phyloP scores from a whole-genome alignment of 75 land plant species.

The Cunninghamia lanceolata region DNA sequence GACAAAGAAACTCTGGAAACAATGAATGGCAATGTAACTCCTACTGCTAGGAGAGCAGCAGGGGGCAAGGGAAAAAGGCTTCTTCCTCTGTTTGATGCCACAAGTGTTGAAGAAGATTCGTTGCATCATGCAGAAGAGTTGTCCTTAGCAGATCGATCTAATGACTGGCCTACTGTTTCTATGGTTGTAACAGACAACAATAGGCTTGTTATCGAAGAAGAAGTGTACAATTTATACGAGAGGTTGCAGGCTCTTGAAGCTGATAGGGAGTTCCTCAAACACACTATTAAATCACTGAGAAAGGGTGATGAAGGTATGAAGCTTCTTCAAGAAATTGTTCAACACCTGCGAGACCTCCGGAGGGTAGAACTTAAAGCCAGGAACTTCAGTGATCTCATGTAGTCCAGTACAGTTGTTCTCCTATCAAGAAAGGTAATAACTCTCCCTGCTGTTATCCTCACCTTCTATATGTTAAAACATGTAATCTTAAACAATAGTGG shows the following conservation, averaged over 20 bases:
- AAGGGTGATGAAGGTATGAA: conserved; percentile 64
- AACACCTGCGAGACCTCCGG: conserved; percentile 65
- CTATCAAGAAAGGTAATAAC: neutral
- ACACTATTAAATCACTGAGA: conserved; percentile 61
- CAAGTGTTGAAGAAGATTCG: conserved; percentile 27
- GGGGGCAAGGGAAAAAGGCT: conserved; percentile 43
- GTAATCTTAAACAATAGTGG: neutral
- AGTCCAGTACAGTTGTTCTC: neutral
- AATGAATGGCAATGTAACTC: conserved; percentile 20
- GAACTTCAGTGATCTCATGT: conserved; percentile 22
- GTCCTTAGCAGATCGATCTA: conserved; percentile 7
- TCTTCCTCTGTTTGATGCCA: conserved; percentile 65
- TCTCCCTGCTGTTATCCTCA: neutral
- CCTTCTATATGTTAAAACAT: neutral
- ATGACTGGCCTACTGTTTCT: conserved; percentile 18
- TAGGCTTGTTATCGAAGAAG: conserved; percentile 50
- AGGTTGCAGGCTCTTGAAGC: conserved; percentile 77
- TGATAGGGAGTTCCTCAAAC: conserved; percentile 69
- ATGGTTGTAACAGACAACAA: conserved; percentile 18
- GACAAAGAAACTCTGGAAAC: conserved; percentile 30
- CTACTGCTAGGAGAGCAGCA: conserved; percentile 18
- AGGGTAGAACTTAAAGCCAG: conserved; percentile 44
- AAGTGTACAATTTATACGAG: conserved; percentile 59
- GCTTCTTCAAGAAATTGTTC: conserved; percentile 63
- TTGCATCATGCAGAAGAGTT: conserved; percentile 10